phyloP scores from a whole-genome alignment of 768 basidiomycete genomes.

The Suillus lakei region DNA sequence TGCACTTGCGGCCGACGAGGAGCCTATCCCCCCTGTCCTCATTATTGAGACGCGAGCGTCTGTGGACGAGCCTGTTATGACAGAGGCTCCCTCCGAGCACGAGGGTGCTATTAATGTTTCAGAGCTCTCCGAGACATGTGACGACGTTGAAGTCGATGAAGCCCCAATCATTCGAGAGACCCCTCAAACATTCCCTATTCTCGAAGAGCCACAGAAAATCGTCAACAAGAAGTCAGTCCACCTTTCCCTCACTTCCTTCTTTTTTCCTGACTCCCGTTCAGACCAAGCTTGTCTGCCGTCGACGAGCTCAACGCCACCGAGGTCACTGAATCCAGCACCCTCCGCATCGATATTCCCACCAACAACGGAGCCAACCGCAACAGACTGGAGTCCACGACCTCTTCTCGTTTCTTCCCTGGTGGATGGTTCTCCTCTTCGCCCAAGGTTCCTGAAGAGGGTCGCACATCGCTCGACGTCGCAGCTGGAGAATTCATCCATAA shows the following conservation, averaged over 20 bases:
- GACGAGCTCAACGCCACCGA: slow-evolving; percentile 13
- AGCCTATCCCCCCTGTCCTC: slow-evolving; percentile 6
- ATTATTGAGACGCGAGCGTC: slow-evolving; percentile 7
- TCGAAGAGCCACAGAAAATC: slow-evolving; percentile 17
- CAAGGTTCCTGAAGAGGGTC: slow-evolving; percentile 44
- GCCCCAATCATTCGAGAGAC: neutral
- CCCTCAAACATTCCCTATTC: slow-evolving; percentile 20
- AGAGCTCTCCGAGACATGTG: neutral
- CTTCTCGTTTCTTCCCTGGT: slow-evolving; percentile 63
- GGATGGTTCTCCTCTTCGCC: slow-evolving; percentile 49
- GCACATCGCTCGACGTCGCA: slow-evolving; percentile 55
- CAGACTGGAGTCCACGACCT: slow-evolving; percentile 56
- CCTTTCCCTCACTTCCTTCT: neutral
- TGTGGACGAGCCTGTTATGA: neutral
- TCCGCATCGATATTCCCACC: slow-evolving; percentile 21
- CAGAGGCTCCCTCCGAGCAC: neutral
- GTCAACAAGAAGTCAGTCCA: slow-evolving; percentile 15
- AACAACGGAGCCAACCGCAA: slow-evolving; percentile 29
- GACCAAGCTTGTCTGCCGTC: slow-evolving; percentile 11
- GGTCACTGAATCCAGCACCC: neutral
- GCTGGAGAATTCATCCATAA: slow-evolving; percentile 48
- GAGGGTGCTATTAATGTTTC: neutral
- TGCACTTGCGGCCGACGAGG: neutral
- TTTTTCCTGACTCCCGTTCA: slow-evolving; percentile 12
- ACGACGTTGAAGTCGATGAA: slow-evolving; percentile 2